These are phyloP conservation scores for Microdochium bolleyi DNA, from an alignment of 2,329 filamentous ascomycete species.

Conservation along the genomic window DNA sequence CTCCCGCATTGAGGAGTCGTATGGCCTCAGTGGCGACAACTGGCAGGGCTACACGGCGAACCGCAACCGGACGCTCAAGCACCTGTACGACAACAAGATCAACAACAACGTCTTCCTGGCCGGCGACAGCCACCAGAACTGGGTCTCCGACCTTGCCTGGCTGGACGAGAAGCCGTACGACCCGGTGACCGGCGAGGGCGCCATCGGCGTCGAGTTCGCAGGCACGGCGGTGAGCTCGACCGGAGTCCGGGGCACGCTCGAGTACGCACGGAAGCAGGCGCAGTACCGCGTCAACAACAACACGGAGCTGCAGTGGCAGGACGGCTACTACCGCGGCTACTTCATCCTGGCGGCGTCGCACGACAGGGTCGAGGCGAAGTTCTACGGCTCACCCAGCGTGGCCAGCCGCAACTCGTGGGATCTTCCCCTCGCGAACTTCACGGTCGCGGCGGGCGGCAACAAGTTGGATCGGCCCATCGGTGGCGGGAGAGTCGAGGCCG, in stretches of 20 bases:
- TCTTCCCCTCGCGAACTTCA: slow-evolving; percentile 62
- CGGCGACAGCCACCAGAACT: slow-evolving; percentile 62
- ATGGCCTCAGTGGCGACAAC: slow-evolving; percentile 21
- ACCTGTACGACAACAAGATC: slow-evolving; percentile 60
- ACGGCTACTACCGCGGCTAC: slow-evolving; percentile 68
- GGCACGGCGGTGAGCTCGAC: slow-evolving; percentile 58
- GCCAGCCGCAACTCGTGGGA: slow-evolving; percentile 54
- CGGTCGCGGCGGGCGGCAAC: slow-evolving; percentile 55
- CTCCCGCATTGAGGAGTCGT: slow-evolving; percentile 36
- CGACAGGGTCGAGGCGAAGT: slow-evolving; percentile 52
- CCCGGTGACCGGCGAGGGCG: slow-evolving; percentile 40
- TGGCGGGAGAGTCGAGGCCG: slow-evolving; percentile 40
- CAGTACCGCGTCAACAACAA: slow-evolving; percentile 41
- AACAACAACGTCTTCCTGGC: slow-evolving; percentile 66
- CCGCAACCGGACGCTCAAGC: slow-evolving; percentile 60
- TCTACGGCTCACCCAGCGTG: slow-evolving; percentile 53
- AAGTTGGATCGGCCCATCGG: slow-evolving; percentile 35
- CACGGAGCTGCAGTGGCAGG: slow-evolving; percentile 63
- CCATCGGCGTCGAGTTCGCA: slow-evolving; percentile 57
- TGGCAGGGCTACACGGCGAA: slow-evolving; percentile 53
- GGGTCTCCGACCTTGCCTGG: slow-evolving; percentile 55
- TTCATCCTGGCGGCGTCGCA: slow-evolving; percentile 54
- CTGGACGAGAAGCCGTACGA: slow-evolving; percentile 45
- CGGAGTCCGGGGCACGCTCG: slow-evolving; percentile 51
- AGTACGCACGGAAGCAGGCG: slow-evolving; percentile 37